Conservation (phyloP, 78 protist genomes). For the Chrysochromulina parva region DNA sequence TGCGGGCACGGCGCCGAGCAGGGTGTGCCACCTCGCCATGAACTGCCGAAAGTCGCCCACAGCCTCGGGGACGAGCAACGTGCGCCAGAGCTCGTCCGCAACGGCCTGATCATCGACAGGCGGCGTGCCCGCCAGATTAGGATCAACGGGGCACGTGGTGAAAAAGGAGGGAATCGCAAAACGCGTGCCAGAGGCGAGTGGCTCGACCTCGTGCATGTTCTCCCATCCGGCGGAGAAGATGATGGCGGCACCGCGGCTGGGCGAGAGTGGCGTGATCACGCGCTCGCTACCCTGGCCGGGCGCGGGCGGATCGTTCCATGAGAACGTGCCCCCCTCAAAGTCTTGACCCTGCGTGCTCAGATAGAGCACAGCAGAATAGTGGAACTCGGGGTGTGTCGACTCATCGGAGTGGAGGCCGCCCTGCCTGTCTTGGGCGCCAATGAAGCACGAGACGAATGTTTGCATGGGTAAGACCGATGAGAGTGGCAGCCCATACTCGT, state of each 20-base stretch:
- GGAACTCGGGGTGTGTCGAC: background rate
- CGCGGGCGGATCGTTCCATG: background rate
- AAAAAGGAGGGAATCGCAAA: background rate
- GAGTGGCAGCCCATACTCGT: no score
- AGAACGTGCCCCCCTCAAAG: slow-evolving; percentile 40
- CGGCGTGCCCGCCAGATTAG: no score
- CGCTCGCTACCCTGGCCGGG: background rate
- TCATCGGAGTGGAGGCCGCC: slow-evolving; percentile 38
- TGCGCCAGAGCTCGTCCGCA: no score
- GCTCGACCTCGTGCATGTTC: slow-evolving; percentile 14
- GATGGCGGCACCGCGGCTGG: background rate
- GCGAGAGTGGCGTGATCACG: background rate
- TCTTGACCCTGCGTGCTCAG: background rate
- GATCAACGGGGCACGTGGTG: background rate
- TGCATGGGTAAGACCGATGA: no score
- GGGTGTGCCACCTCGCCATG: no score
- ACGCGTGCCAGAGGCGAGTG: background rate
- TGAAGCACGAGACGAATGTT: no score
- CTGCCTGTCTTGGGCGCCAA: no score
- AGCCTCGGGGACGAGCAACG: no score
- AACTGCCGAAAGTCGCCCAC: no score
- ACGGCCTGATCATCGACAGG: no score
- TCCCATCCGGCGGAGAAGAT: slow-evolving; percentile 6
- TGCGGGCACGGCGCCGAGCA: no score
- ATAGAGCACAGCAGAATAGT: slow-evolving; percentile 25